Evolutionary conservation across 192 early-diverging fungal genomes (phyloP).

Genomic region (Diversispora epigaea): DNA sequence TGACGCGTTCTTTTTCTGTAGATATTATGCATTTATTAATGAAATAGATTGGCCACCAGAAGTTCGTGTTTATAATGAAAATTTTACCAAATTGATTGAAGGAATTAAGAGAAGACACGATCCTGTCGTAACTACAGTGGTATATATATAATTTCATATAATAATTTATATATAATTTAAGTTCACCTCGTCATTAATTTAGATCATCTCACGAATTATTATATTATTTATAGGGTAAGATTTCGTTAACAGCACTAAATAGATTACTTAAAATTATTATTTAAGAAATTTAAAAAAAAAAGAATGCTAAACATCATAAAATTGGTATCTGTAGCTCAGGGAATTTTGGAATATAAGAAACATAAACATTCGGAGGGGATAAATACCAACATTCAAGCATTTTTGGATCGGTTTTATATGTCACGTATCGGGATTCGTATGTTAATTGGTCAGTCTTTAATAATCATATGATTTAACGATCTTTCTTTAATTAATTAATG

Average conservation of each 20-base stretch:
- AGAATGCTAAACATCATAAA: not conserved
- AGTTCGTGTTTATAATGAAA: constrained; percentile 73
- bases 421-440: constrained; percentile 98
- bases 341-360: constrained; percentile 90
- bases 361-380: constrained; percentile 46
- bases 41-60: constrained; percentile 63
- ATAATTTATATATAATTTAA: too few species aligned
- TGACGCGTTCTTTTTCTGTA: constrained; percentile 17
- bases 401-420: constrained; percentile 95
- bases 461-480: not conserved
- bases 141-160: constrained; percentile 33
- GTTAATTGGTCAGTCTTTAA: constrained; percentile 77
- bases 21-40: constrained; percentile 60
- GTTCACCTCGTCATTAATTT: not conserved
- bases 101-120: constrained; percentile 91
- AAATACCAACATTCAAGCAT: constrained; percentile 80
- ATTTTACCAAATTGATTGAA: constrained; percentile 87
- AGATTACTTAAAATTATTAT: not conserved
- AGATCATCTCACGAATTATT: not conserved
- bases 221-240: not conserved
- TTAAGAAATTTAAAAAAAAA: too few species aligned
- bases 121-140: constrained; percentile 86
- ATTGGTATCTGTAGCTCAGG: constrained; percentile 64
- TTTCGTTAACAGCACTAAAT: too few species aligned
- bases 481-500: not conserved